Evolutionary conservation across 768 basidiomycete genomes (phyloP).

Genomic region (Favolaschia claudopus): DNA sequence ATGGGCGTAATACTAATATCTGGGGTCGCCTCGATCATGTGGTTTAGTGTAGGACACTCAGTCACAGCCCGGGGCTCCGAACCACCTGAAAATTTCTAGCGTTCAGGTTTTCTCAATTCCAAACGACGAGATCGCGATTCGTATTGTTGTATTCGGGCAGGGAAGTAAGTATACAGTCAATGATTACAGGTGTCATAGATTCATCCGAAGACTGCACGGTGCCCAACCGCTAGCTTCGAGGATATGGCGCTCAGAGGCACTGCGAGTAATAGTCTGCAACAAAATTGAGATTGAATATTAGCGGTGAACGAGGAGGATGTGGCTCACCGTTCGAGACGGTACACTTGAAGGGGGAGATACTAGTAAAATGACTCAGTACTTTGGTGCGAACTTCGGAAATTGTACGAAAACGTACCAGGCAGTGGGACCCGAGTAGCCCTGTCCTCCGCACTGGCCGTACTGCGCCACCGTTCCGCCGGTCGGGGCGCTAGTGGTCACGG

Average conservation of each 20-base stretch:
- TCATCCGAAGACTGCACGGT: too few relatives aligned
- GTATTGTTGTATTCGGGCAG: too few relatives aligned
- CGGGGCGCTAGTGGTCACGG: slow-evolving; percentile 23
- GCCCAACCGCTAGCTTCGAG: background rate
- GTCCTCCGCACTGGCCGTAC: slow-evolving; percentile 54
- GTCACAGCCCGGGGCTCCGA: too few relatives aligned
- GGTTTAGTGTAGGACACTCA: too few relatives aligned
- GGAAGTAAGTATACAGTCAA: too few relatives aligned
- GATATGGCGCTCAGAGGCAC: slow-evolving; percentile 37
- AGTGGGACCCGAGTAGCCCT: slow-evolving; percentile 46
- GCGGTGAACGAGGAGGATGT: background rate
- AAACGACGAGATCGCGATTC: too few relatives aligned
- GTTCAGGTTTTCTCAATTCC: too few relatives aligned
- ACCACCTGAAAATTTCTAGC: too few relatives aligned
- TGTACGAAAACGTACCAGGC: slow-evolving; percentile 39
- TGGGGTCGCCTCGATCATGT: too few relatives aligned
- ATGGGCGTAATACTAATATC: too few relatives aligned
- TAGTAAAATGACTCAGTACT: slow-evolving; percentile 12
- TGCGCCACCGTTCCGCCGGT: slow-evolving; percentile 41
- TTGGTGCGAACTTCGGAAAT: background rate
- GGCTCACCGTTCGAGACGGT: slow-evolving; percentile 41
- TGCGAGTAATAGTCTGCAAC: slow-evolving; percentile 45
- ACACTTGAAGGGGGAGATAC: slow-evolving; percentile 47
- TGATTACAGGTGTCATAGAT: too few relatives aligned
- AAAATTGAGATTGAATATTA: background rate